Conservation (phyloP, 2,329 filamentous ascomycete genomes). For the Fonsecaea monophora region DNA sequence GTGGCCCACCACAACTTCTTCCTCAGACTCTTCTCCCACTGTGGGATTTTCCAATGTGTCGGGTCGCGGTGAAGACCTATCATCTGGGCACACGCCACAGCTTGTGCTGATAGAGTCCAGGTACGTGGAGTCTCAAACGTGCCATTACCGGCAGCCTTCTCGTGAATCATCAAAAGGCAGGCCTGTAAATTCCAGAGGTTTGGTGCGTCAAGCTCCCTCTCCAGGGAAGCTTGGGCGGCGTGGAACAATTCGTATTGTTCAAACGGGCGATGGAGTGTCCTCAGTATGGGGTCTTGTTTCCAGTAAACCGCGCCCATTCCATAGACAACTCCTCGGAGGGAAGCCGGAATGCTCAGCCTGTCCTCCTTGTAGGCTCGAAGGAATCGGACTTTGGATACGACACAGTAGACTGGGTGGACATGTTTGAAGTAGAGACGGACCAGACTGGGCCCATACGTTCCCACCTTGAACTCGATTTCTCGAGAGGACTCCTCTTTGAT, state of each 20-base stretch:
- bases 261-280: slow-evolving; percentile 45
- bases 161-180: slow-evolving; percentile 55
- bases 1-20: slow-evolving; percentile 58
- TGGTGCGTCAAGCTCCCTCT: slow-evolving; percentile 57
- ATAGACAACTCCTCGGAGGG: slow-evolving; percentile 55
- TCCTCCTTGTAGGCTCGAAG: slow-evolving; percentile 49
- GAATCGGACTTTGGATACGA: slow-evolving; percentile 56
- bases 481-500: slow-evolving; percentile 51
- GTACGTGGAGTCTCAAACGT: slow-evolving; percentile 57
- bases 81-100: slow-evolving; percentile 55
- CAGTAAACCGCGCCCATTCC: slow-evolving; percentile 55
- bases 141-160: slow-evolving; percentile 54
- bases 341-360: slow-evolving; percentile 53
- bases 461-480: slow-evolving; percentile 53
- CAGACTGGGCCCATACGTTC: slow-evolving; percentile 51
- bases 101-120: slow-evolving; percentile 55
- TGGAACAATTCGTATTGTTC: slow-evolving; percentile 54
- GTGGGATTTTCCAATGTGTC: slow-evolving; percentile 51
- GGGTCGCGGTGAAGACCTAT: slow-evolving; percentile 57
- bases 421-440: slow-evolving; percentile 56
- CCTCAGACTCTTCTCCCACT: slow-evolving; percentile 50
- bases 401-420: slow-evolving; percentile 54
- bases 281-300: slow-evolving; percentile 46
- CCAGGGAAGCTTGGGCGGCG: slow-evolving; percentile 52
- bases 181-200: slow-evolving; percentile 58